Percentiles rank a stretch among this genome's conserved stretches.
phyloP scores from a whole-genome alignment of 176 grass and related monocot species.

The Aegilops bicornis region DNA sequence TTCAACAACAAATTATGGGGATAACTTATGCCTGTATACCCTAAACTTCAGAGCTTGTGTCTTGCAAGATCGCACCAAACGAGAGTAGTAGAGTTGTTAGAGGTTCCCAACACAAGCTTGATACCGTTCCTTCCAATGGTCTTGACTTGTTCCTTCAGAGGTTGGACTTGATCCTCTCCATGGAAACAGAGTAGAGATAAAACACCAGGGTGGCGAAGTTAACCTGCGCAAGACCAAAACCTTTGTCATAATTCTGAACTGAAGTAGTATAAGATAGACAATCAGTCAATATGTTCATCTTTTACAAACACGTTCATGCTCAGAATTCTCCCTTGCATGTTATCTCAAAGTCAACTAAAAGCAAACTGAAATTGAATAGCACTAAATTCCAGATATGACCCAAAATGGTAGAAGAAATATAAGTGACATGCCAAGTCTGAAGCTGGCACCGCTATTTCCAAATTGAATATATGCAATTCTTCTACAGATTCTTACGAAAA shows the following conservation, averaged over 20 bases:
- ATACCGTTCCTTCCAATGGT: not conserved
- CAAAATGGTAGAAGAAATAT: slow-evolving; percentile 11
- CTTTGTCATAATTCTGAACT: not conserved
- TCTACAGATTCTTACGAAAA: not conserved
- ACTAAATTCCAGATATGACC: slow-evolving; percentile 1
- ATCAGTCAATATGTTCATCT: not conserved
- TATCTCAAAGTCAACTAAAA: not conserved
- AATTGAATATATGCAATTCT: not conserved
- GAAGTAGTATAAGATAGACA: not conserved
- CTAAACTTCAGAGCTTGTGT: not conserved
- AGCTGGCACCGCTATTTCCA: not conserved
- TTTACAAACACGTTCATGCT: not conserved
- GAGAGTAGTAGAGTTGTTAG: not conserved
- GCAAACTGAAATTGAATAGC: not conserved
- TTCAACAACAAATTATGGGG: not conserved
- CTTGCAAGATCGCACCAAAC: not conserved
- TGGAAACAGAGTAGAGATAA: not conserved
- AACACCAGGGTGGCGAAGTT: not conserved
- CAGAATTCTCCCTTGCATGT: not conserved
- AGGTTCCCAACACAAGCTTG: slow-evolving; percentile 3
- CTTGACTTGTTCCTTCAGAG: slow-evolving; percentile 7
- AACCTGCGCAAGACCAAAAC: not conserved
- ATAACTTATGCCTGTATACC: not conserved
- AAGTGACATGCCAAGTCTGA: not conserved
- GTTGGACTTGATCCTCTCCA: slow-evolving; percentile 5